These are phyloP conservation scores for Aureobasidium sp. DNA, from an alignment of 2,329 filamentous ascomycete species.

Conservation along the genomic window DNA sequence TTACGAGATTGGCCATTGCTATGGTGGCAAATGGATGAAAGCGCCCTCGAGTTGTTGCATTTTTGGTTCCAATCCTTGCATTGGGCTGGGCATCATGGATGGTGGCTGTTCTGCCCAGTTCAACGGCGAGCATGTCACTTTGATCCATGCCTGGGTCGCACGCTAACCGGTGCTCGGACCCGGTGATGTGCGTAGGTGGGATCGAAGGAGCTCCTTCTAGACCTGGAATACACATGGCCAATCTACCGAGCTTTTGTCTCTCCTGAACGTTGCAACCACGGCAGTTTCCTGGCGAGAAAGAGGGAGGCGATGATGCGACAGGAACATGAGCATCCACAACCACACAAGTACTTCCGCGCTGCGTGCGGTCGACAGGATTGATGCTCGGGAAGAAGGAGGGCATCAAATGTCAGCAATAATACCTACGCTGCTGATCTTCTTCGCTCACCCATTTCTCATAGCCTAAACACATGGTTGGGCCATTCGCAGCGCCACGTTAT, in stretches of 20 bases:
- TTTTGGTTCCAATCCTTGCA: constrained; percentile 17
- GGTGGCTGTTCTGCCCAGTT: constrained; percentile 16
- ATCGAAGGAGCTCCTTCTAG: constrained; percentile 11
- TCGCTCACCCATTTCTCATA: neutral
- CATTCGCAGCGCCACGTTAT: constrained; percentile 10
- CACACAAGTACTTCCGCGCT: neutral
- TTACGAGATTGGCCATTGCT: constrained; percentile 14
- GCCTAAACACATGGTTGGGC: constrained; percentile 15
- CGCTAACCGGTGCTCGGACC: constrained; percentile 13
- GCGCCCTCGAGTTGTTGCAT: constrained; percentile 9
- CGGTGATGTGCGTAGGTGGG: constrained; percentile 14
- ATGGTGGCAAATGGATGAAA: constrained; percentile 9
- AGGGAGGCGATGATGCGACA: neutral
- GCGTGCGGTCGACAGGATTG: neutral
- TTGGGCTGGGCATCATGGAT: constrained; percentile 15
- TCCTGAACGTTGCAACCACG: neutral
- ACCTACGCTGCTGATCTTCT: neutral
- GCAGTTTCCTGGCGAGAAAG: constrained; percentile 10
- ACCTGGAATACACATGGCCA: constrained; percentile 9
- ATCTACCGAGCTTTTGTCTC: constrained; percentile 10
- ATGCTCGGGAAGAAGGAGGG: neutral
- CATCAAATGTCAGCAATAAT: neutral
- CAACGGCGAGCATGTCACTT: constrained; percentile 16
- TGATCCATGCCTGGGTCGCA: constrained; percentile 13
- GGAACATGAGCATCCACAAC: neutral